These are phyloP conservation scores for Aspergillus awamori DNA, from an alignment of 2,329 filamentous ascomycete genomes.

Conservation along the genomic window DNA sequence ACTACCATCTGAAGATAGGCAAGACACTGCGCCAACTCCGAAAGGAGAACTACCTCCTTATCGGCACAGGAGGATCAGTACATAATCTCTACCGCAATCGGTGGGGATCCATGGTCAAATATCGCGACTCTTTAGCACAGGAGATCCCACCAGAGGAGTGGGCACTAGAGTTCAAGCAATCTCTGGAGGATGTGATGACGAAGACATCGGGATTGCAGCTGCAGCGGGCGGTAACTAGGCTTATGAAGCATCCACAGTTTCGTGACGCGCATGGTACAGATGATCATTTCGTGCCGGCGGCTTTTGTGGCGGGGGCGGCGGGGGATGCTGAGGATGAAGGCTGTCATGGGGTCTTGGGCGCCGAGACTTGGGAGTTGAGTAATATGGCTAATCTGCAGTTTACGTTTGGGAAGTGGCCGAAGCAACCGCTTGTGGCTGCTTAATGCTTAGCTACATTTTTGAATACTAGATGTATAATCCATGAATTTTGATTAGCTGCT, in stretches of 20 bases:
- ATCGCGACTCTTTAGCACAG: neutral
- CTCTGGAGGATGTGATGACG: neutral
- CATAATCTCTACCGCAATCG: neutral
- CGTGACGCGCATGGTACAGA: neutral
- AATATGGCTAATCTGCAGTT: constrained; percentile 1
- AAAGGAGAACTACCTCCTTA: neutral
- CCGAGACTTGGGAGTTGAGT: neutral
- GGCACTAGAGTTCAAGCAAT: neutral
- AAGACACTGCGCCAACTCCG: neutral
- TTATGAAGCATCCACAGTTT: neutral
- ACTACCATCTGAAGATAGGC: neutral
- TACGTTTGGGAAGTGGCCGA: neutral
- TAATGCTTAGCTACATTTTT: neutral
- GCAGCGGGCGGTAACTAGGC: neutral
- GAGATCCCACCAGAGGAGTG: neutral
- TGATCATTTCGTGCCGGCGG: neutral
- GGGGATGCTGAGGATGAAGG: neutral
- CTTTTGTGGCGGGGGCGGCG: neutral
- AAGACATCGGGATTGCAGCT: neutral
- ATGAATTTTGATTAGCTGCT: too few species aligned
- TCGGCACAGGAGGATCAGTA: neutral
- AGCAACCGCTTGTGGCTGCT: neutral
- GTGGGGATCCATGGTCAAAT: neutral
- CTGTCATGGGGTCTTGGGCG: neutral
- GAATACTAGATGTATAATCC: neutral